Base-by-base conservation (phyloP, 2,329 filamentous ascomycete genomes). In the Ophioceras dolichostomum region DNA sequence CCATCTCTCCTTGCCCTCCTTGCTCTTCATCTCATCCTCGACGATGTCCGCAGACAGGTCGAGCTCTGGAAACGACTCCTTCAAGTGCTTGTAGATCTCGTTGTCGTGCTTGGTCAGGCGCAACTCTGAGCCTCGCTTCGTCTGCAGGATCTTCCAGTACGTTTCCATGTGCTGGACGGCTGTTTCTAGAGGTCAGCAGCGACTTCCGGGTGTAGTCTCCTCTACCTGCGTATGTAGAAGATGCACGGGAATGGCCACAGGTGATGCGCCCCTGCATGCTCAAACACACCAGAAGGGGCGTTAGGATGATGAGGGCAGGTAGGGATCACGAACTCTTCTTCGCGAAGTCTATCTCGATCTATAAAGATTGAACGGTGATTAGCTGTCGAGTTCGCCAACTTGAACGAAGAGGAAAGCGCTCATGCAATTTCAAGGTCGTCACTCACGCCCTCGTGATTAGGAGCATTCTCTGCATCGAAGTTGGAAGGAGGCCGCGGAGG, bases 311-410 rank as follows among this genome's bases (percentile, higher is more conserved):
- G n/a, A n/a, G n/a, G n/a, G n/a, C 12, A 26, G 22, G 22, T 8
- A 48, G 41, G 43, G 16, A 16, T 8, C 27, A 41, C 54, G 32
- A 52, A 86, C 83, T 83, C 70, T 96, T 96, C 51, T 98, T 91
- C 21, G 91, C 91, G 54, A 98, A 98, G 61, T 96, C 91, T 72
- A 95, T 94, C 73, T 98, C 91, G 58, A 98, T 95, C 84, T 94
- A 33, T 26, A 10, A 4, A 18, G 4, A 24, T 16, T 20, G n/a
- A 24, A 34, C 19, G 22, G 32, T 24, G 21, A 12, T n/a, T 12
- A 14, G 32, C 12, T n/a, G n/a, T n/a, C n/a, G n/a, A n/a, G n/a
- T n/a, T n/a, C n/a, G n/a, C n/a, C n/a, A n/a, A n/a, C n/a, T n/a
- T n/a, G n/a, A n/a, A n/a, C n/a, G n/a, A n/a, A n/a, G n/a, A n/a